phyloP scores from a whole-genome alignment of 2,329 filamentous ascomycete species.

The Verticillium alfalfae region DNA sequence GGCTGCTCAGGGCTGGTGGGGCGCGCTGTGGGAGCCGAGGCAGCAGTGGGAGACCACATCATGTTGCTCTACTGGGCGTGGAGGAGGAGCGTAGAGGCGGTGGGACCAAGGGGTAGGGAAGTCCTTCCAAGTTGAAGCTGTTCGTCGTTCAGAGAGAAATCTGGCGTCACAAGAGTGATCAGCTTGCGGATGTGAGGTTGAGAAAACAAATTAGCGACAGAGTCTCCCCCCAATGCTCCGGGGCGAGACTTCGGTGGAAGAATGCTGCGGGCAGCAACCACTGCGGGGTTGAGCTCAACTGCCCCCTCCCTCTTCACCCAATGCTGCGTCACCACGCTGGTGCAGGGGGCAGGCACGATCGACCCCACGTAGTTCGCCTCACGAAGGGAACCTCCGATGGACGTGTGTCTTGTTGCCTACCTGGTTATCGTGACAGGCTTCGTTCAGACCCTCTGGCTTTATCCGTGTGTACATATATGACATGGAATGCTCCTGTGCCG shows the following conservation, averaged over 20 bases:
- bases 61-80: neutral
- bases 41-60: neutral
- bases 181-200: neutral
- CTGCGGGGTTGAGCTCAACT: neutral
- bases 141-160: neutral
- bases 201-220: neutral
- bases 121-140: neutral
- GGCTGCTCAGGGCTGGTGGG: neutral
- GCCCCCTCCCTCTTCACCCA: neutral
- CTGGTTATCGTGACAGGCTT: neutral
- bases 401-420: neutral
- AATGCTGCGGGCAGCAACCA: neutral
- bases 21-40: neutral
- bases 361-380: neutral
- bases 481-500: neutral
- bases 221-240: neutral
- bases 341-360: neutral
- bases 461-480: neutral
- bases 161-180: neutral
- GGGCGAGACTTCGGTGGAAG: neutral
- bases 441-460: neutral
- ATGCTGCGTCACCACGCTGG: neutral
- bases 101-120: neutral
- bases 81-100: neutral
- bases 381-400: neutral